Conservation (phyloP, 345 rosid genomes). For the Eutrema yunnanense region DNA sequence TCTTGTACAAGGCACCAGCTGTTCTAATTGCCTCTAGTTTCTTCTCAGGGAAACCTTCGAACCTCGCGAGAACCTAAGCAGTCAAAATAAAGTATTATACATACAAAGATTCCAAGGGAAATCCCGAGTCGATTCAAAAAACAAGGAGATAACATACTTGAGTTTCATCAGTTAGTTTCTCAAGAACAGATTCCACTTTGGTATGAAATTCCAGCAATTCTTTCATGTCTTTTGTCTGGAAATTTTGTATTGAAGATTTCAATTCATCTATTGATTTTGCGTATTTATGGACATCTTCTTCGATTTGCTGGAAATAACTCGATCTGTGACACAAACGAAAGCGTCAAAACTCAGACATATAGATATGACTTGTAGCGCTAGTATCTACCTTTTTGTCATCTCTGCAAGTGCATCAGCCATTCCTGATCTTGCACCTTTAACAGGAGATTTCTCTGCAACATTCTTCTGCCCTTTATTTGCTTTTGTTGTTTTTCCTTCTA, state of each 20-base stretch:
- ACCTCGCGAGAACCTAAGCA: conserved; percentile 52
- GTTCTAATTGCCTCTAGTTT: conserved; percentile 55
- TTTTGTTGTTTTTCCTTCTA: conserved; percentile 8
- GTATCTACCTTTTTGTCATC: conserved; percentile 51
- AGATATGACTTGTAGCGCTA: conserved; percentile 5
- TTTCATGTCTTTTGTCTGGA: conserved; percentile 49
- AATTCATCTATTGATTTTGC: conserved; percentile 37
- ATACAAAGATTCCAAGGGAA: background rate
- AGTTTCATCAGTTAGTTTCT: conserved; percentile 54
- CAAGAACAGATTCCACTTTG: conserved; percentile 44
- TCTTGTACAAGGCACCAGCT: conserved; percentile 47
- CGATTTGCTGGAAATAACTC: conserved; percentile 60
- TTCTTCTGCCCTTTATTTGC: conserved; percentile 24
- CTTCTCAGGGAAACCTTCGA: conserved; percentile 62
- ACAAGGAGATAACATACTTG: conserved; percentile 33
- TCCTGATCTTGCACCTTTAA: conserved; percentile 43
- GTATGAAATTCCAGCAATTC: conserved; percentile 50
- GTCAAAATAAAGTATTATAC: background rate
- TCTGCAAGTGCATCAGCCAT: conserved; percentile 74
- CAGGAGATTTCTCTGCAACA: conserved; percentile 23
- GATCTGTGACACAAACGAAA: conserved; percentile 33
- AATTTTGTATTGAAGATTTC: conserved; percentile 36
- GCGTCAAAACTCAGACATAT: background rate
- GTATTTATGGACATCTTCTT: conserved; percentile 51
- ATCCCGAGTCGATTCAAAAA: background rate